Conservation (phyloP, 306 rosid species). For the Nissolia schottii region DNA sequence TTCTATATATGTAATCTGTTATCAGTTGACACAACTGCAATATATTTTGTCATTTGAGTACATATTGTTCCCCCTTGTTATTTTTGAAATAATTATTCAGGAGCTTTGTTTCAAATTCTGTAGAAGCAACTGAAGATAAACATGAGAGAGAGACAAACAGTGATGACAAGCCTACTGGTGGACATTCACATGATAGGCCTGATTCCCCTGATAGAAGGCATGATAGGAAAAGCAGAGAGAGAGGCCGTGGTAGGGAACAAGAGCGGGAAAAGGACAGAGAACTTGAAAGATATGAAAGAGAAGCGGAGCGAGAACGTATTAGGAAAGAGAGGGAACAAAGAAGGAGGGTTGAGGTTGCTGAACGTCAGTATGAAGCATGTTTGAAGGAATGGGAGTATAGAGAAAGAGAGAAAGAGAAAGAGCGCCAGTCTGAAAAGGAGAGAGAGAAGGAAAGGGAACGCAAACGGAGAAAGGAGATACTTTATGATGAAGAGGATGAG, state of each 20-base stretch:
- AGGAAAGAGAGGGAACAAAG: conserved; percentile 96
- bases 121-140: conserved; percentile 71
- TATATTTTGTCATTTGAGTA: not conserved
- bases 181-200: conserved; percentile 70
- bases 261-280: conserved; percentile 93
- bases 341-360: conserved; percentile 85
- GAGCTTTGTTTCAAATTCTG: conserved; percentile 18
- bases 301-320: conserved; percentile 90
- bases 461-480: conserved; percentile 81
- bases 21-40: not conserved
- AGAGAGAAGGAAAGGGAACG: conserved; percentile 95
- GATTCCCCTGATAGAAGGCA: conserved; percentile 90
- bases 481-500: conserved; percentile 89
- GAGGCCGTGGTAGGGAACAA: conserved; percentile 80
- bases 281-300: conserved; percentile 94
- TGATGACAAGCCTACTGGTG: conserved; percentile 58
- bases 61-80: not conserved
- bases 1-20: no score
- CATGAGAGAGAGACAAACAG: conserved; percentile 60
- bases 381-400: conserved; percentile 98
- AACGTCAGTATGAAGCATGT: conserved; percentile 76
- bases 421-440: conserved; percentile 84
- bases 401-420: conserved; percentile 92
- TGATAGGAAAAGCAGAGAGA: conserved; percentile 83
- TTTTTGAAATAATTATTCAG: not conserved